These are phyloP conservation scores for Clonostachys rosea DNA, from an alignment of 2,329 filamentous ascomycete species.

Conservation along the genomic window DNA sequence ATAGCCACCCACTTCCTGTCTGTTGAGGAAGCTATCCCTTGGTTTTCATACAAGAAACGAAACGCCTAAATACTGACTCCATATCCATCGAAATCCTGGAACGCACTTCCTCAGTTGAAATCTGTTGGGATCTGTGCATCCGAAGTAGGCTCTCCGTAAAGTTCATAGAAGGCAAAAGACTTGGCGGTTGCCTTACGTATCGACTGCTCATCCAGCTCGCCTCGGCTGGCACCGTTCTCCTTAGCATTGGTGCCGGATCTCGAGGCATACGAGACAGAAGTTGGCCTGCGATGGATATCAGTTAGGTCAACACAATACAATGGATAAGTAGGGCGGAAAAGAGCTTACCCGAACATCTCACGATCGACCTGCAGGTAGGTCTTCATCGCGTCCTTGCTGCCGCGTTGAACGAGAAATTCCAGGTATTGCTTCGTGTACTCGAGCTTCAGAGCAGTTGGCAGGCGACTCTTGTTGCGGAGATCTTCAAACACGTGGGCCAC, in stretches of 20 bases:
- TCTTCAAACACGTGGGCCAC: slow-evolving; percentile 78
- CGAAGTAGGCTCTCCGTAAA: slow-evolving; percentile 38
- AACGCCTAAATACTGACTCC: too few species aligned
- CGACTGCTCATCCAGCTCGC: slow-evolving; percentile 46
- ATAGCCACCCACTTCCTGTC: too few species aligned
- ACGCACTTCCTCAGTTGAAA: slow-evolving; percentile 35
- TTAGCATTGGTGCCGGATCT: slow-evolving; percentile 28
- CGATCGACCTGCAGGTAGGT: slow-evolving; percentile 80
- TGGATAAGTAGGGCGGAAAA: not conserved
- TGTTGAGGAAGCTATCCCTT: too few species aligned
- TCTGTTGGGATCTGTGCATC: slow-evolving; percentile 43
- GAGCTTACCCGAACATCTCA: slow-evolving; percentile 77
- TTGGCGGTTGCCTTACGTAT: slow-evolving; percentile 44
- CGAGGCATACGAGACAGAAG: slow-evolving; percentile 35
- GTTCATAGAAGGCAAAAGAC: slow-evolving; percentile 48
- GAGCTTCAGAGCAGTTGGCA: slow-evolving; percentile 64
- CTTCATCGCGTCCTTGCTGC: slow-evolving; percentile 78
- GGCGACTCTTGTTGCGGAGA: slow-evolving; percentile 66
- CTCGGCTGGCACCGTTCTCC: slow-evolving; percentile 34
- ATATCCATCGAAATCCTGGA: too few species aligned
- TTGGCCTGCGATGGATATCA: slow-evolving; percentile 27
- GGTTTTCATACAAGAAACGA: too few species aligned
- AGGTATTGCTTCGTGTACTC: slow-evolving; percentile 77
- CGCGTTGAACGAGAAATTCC: slow-evolving; percentile 76
- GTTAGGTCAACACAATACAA: not conserved